phyloP scores from a whole-genome alignment of 1,284 basidiomycete genomes.

The Fomes fomentarius region DNA sequence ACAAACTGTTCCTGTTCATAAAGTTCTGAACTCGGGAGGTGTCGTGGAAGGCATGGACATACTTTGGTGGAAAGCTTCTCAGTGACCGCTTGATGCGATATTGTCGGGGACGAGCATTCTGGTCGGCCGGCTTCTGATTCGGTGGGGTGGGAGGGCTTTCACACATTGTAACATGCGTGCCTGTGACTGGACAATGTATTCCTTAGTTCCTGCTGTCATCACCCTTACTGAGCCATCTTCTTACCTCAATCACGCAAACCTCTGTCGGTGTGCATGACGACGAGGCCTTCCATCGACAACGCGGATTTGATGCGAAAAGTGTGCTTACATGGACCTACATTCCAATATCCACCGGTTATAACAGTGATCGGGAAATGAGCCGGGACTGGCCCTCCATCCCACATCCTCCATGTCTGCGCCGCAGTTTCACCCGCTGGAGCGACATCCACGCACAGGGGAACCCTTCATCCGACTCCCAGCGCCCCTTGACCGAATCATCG shows the following conservation, averaged over 20 bases:
- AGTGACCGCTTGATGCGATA: slow-evolving; percentile 4
- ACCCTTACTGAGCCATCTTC: slow-evolving; percentile 9
- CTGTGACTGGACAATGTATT: slow-evolving; percentile 5
- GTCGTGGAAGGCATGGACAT: slow-evolving; percentile 29
- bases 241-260: slow-evolving; percentile 1
- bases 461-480: slow-evolving; percentile 31
- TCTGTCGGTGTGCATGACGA: slow-evolving; percentile 16
- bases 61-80: slow-evolving; percentile 29
- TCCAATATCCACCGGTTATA: background rate
- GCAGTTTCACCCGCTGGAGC: slow-evolving; percentile 26
- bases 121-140: too few species aligned
- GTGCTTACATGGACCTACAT: slow-evolving; percentile 9
- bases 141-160: background rate
- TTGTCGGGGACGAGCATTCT: background rate
- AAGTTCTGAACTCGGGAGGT: slow-evolving; percentile 29
- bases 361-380: background rate
- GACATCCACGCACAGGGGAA: slow-evolving; percentile 29
- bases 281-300: slow-evolving; percentile 2
- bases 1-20: slow-evolving; percentile 43
- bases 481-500: slow-evolving; percentile 54
- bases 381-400: background rate
- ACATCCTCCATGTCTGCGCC: slow-evolving; percentile 17
- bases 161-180: slow-evolving; percentile 1
- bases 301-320: slow-evolving; percentile 9
- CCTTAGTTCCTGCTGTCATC: slow-evolving; percentile 4